Percentiles rank a stretch among this genome's conserved stretches.
phyloP scores from a whole-genome alignment of 306 rosid genomes.

The Hippophae gyantsensis region DNA sequence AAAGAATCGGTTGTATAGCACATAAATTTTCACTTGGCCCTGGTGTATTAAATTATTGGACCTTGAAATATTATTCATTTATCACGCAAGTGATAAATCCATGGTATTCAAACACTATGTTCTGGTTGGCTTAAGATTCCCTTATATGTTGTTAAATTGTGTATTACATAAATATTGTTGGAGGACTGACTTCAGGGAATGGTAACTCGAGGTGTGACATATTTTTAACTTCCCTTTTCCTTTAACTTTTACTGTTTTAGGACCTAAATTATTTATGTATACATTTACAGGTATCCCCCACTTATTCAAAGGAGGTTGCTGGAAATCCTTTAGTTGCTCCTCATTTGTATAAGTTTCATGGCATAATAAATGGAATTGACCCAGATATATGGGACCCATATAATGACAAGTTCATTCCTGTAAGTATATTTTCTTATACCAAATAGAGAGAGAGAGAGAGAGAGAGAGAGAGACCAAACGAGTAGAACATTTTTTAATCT shows the following conservation, averaged over 20 bases:
- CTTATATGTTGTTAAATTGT: background rate
- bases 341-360: constrained; percentile 80
- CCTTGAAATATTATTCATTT: too few relatives aligned
- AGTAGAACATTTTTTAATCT: background rate
- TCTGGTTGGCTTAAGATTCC: background rate
- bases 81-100: too few relatives aligned
- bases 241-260: background rate
- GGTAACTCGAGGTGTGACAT: background rate
- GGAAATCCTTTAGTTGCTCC: constrained; percentile 63
- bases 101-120: too few relatives aligned
- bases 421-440: constrained; percentile 31
- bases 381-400: constrained; percentile 94
- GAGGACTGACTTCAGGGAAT: background rate
- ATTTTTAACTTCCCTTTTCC: constrained; percentile 1
- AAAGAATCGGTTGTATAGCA: too few relatives aligned
- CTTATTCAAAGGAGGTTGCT: constrained; percentile 77
- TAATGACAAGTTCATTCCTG: constrained; percentile 72
- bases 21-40: too few relatives aligned
- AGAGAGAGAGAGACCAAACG: too few relatives aligned
- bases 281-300: constrained; percentile 69
- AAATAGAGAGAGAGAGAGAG: too few relatives aligned
- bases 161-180: background rate
- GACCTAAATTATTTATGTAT: constrained; percentile 7
- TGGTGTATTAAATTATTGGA: too few relatives aligned
- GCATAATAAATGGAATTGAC: constrained; percentile 92